phyloP scores from a whole-genome alignment of 2,329 filamentous ascomycete genomes.

The Teratosphaeria destructans region DNA sequence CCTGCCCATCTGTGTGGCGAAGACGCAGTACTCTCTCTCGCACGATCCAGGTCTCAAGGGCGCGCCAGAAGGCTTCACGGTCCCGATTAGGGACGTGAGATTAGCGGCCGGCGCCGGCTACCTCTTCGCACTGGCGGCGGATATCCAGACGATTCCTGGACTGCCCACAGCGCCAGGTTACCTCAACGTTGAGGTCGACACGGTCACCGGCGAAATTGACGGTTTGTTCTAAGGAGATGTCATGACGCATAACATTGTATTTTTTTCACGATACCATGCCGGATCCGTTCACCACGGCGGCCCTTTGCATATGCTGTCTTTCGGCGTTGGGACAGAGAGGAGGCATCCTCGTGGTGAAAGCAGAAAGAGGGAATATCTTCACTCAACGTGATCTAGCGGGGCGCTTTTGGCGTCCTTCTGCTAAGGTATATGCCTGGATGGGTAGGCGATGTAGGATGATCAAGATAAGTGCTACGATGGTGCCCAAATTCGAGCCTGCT shows the following conservation, averaged over 20 bases:
- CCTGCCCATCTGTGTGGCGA: constrained; percentile 90
- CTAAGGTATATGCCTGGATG: not conserved
- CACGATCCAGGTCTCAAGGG: constrained; percentile 92
- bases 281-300: not conserved
- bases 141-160: constrained; percentile 97
- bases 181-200: constrained; percentile 70
- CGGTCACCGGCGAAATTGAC: constrained; percentile 43
- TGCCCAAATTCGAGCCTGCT: not conserved
- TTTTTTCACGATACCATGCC: not conserved
- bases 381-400: not conserved
- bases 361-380: not conserved
- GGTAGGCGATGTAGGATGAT: not conserved
- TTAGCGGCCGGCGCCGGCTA: constrained; percentile 93
- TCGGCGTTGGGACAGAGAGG: not conserved
- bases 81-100: constrained; percentile 87
- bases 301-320: not conserved
- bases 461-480: not conserved
- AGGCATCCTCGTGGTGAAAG: not conserved
- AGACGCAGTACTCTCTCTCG: constrained; percentile 94
- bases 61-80: constrained; percentile 84
- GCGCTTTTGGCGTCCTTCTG: not conserved
- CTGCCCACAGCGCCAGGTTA: constrained; percentile 92
- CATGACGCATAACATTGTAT: not conserved
- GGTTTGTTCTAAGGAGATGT: constrained; percentile 64
- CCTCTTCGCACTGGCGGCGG: constrained; percentile 86